These are phyloP conservation scores for Trichophyton equinum DNA, from an alignment of 2,329 filamentous ascomycete species.

Conservation along the genomic window DNA sequence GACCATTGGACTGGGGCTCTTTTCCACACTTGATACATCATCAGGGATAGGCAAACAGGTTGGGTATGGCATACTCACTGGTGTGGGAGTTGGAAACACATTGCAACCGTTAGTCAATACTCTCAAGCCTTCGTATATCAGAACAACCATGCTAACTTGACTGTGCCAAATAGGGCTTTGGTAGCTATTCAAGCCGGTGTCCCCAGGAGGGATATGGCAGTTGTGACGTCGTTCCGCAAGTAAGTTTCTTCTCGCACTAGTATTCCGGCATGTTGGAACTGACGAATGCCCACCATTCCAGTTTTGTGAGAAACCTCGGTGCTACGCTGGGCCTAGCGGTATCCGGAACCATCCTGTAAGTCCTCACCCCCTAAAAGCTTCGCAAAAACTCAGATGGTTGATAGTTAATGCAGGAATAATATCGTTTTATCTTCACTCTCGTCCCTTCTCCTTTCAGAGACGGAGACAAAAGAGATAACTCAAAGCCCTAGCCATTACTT, in stretches of 20 bases:
- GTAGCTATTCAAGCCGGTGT: conserved; percentile 32
- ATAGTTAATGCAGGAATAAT: conserved; percentile 20
- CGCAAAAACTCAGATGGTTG: neutral
- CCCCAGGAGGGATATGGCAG: conserved; percentile 29
- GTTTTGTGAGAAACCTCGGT: conserved; percentile 32
- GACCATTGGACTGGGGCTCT: conserved; percentile 41
- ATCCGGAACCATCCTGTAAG: conserved; percentile 31
- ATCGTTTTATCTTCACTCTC: conserved; percentile 16
- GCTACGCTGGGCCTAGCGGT: conserved; percentile 31
- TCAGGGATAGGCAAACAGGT: conserved; percentile 43
- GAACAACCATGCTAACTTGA: neutral
- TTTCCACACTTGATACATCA: conserved; percentile 39
- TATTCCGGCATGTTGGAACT: neutral
- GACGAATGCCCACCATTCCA: conserved; percentile 12
- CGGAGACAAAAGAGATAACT: conserved; percentile 19
- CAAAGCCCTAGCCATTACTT: conserved; percentile 22
- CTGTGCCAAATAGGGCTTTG: conserved; percentile 13
- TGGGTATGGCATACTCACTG: conserved; percentile 42
- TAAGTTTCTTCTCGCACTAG: conserved; percentile 8
- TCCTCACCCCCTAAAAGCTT: neutral
- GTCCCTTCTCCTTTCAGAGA: conserved; percentile 16
- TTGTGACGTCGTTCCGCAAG: conserved; percentile 29
- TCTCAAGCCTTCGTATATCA: neutral
- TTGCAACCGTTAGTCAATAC: conserved; percentile 31
- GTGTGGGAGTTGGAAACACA: conserved; percentile 41